Base-by-base conservation (phyloP, 495 filamentous ascomycete species). In the Penicillium coffeae region DNA sequence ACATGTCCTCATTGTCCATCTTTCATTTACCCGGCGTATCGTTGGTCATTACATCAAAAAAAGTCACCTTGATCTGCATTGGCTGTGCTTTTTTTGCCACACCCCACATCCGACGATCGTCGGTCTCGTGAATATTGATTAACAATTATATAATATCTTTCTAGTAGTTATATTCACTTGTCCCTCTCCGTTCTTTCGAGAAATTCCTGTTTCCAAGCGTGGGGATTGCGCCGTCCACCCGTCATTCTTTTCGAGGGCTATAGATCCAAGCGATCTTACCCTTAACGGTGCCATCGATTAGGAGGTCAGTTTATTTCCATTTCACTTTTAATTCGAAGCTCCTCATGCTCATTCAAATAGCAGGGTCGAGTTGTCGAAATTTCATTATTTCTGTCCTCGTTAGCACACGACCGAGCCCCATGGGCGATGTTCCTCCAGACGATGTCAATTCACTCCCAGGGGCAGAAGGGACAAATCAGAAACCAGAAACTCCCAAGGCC, bases 341-440 rank as follows among this genome's bases (percentile, higher is more conserved):
- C n/a, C n/a, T n/a, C n/a, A n/a, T 37, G 15, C 5, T 14, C 35
- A 14, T 37, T 37, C 13, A 5, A n/a, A 14, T 37, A 18, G 15
- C 6, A 37, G n/a, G 4, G 30, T 8, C 8, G 8, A 8, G 15
- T 6, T 18, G 12, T 37, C 35, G n/a, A 6, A n/a, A n/a, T 37
- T 37, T 37, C 35, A 37, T 6, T 37, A 4, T 37, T 18, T 37
- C 35, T 37, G 35, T 14, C 25, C 10, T 9, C 18, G 33, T 8
- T 18, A 45, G 13, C 15, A 8, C 18, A 48, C 35, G 12, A 58
- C 47, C 61, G 49, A 50, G 48, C 56, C 39, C 63, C 54, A 68
- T 69, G 67, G 63, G 66, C 41, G 59, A 71, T 62, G 66, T 52
- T 58, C 48, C 65, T 42, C 47, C 61, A 43, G 54, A 52, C 38